Evolutionary conservation across 1,284 basidiomycete species (phyloP).

Genomic region (Papiliotrema nemorosa): DNA sequence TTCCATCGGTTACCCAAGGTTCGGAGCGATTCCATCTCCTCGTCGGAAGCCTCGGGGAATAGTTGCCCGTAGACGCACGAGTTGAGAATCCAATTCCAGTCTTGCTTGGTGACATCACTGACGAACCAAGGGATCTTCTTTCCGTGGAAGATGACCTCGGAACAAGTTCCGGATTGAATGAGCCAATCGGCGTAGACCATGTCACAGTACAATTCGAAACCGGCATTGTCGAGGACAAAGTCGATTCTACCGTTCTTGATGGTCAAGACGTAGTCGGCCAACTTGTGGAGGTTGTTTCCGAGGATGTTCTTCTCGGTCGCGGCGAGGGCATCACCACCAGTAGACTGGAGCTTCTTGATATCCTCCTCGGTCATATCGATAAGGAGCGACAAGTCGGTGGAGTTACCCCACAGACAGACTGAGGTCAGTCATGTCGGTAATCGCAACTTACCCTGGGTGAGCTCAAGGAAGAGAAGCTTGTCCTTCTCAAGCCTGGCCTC

Average conservation of each 20-base stretch:
- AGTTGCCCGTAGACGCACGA: conserved; percentile 82
- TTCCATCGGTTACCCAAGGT: conserved; percentile 87
- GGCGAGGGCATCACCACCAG: conserved; percentile 90
- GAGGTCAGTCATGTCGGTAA: conserved; percentile 7
- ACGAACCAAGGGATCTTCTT: conserved; percentile 70
- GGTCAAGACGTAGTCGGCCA: conserved; percentile 78
- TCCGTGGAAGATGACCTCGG: conserved; percentile 74
- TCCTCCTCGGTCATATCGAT: conserved; percentile 99
- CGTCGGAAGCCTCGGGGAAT: conserved; percentile 74
- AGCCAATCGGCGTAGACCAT: conserved; percentile 84
- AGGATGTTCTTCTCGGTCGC: conserved; percentile 86
- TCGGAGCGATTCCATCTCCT: conserved; percentile 76
- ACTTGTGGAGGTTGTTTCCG: conserved; percentile 56
- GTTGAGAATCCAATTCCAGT: conserved; percentile 89
- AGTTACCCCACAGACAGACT: conserved; percentile 94
- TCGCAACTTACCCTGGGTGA: conserved; percentile 67
- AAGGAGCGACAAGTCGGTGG: conserved; percentile 91
- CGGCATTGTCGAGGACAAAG: conserved; percentile 61
- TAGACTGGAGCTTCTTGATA: conserved; percentile 95
- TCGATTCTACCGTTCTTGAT: conserved; percentile 80
- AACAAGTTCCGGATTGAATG: conserved; percentile 83
- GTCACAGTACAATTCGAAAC: conserved; percentile 95
- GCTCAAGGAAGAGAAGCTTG: conserved; percentile 85
- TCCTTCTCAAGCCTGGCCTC: conserved; percentile 68
- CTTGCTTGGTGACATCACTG: conserved; percentile 93